Evolutionary conservation across 2,329 filamentous ascomycete species (phyloP).

Genomic region (Talaromyces rugulosus): DNA sequence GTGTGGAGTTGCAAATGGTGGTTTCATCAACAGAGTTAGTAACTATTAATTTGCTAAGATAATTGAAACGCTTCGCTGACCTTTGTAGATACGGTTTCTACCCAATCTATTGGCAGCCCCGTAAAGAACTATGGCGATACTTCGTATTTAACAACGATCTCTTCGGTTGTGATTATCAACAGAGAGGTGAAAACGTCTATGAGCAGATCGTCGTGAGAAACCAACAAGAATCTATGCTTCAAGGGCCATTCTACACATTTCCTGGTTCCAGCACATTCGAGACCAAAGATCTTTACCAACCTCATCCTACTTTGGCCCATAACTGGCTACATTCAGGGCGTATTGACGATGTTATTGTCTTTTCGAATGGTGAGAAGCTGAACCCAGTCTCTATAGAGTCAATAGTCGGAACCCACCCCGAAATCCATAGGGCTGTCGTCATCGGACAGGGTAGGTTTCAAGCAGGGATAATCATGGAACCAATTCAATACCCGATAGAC

Average conservation of each 20-base stretch:
- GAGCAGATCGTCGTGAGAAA: not conserved
- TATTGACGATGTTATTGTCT: slow-evolving; percentile 3
- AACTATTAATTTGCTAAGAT: not conserved
- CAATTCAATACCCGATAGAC: not conserved
- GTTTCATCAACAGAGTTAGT: slow-evolving; percentile 14
- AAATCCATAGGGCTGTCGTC: not conserved
- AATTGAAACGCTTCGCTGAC: not conserved
- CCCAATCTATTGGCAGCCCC: not conserved
- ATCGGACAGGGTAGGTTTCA: not conserved
- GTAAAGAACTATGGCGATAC: not conserved
- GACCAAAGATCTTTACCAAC: slow-evolving; percentile 5
- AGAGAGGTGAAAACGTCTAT: not conserved
- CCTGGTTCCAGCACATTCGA: not conserved
- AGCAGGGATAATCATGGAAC: not conserved
- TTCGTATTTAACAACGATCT: not conserved
- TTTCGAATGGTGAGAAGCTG: not conserved
- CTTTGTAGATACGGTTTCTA: not conserved
- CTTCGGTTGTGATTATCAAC: not conserved
- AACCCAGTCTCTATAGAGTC: not conserved
- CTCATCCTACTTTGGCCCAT: not conserved
- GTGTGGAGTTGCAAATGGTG: slow-evolving; percentile 2
- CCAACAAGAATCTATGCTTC: not conserved
- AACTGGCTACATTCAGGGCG: slow-evolving; percentile 5
- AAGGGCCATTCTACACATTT: not conserved
- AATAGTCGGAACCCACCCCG: not conserved